phyloP scores from a whole-genome alignment of 2,329 filamentous ascomycete species.

The Thielaviopsis euricoi region DNA sequence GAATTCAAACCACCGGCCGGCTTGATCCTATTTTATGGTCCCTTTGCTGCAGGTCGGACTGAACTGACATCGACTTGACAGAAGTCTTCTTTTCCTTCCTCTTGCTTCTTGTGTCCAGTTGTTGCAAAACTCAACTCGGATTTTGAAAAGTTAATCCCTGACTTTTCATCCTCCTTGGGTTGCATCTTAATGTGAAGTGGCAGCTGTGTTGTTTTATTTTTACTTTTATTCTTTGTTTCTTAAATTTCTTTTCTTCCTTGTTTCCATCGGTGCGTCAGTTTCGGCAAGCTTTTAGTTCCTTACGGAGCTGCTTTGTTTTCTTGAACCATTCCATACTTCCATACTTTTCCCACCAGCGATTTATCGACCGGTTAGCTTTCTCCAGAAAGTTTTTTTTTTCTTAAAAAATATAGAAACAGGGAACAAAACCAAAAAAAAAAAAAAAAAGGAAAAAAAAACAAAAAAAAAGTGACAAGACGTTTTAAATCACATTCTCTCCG shows the following conservation, averaged over 20 bases:
- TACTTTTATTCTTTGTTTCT: no score
- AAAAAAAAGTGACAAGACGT: background rate
- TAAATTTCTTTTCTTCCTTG: slow-evolving; percentile 2
- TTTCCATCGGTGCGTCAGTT: slow-evolving; percentile 10
- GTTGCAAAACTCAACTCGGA: background rate
- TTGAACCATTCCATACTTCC: background rate
- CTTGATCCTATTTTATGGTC: background rate
- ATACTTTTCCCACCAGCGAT: background rate
- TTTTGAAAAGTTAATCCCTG: background rate
- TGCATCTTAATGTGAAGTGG: background rate
- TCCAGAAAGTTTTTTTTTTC: no score
- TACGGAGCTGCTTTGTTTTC: background rate
- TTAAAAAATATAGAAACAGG: no score
- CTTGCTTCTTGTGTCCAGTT: slow-evolving; percentile 5
- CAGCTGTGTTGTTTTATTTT: background rate
- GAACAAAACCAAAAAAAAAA: no score
- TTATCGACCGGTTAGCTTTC: background rate
- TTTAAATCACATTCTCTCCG: background rate
- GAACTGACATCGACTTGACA: background rate
- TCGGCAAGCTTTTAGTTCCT: slow-evolving; percentile 11
- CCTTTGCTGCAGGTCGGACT: background rate
- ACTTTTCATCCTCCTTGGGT: background rate
- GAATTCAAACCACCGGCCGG: background rate
- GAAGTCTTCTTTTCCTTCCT: background rate
- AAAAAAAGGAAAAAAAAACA: background rate